Base-by-base conservation (phyloP, 495 filamentous ascomycete genomes). In the Astrothelium subdiscretum region DNA sequence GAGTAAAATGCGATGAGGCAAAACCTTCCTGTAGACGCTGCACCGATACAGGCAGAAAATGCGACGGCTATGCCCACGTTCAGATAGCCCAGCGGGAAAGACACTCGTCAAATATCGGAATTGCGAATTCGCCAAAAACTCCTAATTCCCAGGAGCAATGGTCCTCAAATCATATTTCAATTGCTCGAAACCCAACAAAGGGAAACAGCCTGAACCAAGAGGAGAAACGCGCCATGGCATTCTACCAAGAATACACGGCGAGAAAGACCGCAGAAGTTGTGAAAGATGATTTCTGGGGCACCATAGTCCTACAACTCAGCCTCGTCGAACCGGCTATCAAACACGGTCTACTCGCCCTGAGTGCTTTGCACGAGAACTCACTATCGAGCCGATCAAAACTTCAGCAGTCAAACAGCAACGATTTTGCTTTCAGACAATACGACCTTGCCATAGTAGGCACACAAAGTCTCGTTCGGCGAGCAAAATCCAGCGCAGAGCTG, bases 1-100 rank as follows among this genome's bases (percentile, higher is more conserved):
- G 79, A 65, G 84, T 88, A 31, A 87, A 87, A 73, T 88, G 85
- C 72, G 85, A 83, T 70, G 85, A 88, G 69, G 76, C 75, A 62
- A 83, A 81, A 59, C 84, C 85, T 3, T 65, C 68, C 2, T 88
- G 84, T 66, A 71, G 72, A 32, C 80, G 82, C 42, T 88, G 85
- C 64, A 70, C 81, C 20, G 69, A 65, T 24, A 80, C 78, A 0
- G 78, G 79, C 1, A 73, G 80, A 4, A 73, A 71, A 40, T 83
- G 80, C 65, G 79, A 79, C 62, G 70, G 75, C n/a, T 77, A 77
- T 60, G 44, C 43, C 26, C 62, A 54, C 27, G 59, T 69, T 31
- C 18, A 59, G 8, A 59, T 58, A 57, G 22, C 59, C 38, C 31
- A 63, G 42, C 61, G 64, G 59, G 35, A 63, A 11, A 31, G 70